These are phyloP conservation scores for Phlegmacium glaucopus DNA, from an alignment of 768 basidiomycete species.

Conservation along the genomic window DNA sequence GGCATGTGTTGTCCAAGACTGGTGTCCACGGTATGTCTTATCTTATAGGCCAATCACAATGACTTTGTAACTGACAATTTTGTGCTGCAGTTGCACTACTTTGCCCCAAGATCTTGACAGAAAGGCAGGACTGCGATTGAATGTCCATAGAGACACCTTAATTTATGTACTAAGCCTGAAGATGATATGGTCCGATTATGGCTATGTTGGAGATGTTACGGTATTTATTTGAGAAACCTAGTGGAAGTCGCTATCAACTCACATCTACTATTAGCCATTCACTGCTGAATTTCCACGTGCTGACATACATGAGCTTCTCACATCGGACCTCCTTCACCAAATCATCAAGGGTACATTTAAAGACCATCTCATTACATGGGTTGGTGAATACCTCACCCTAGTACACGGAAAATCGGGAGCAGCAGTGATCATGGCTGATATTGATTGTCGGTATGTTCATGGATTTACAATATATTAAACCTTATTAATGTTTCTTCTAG, in stretches of 20 bases:
- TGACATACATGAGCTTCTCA: conserved; percentile 28
- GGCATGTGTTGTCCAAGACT: conserved; percentile 21
- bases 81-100: too few relatives aligned
- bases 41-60: too few relatives aligned
- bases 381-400: conserved; percentile 24
- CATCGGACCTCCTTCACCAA: conserved; percentile 32
- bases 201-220: too few relatives aligned
- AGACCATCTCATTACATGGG: conserved; percentile 36
- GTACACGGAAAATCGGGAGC: conserved; percentile 7
- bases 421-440: conserved; percentile 28
- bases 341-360: conserved; percentile 37
- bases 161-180: too few relatives aligned
- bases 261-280: conserved; percentile 22
- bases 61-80: too few relatives aligned
- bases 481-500: neutral
- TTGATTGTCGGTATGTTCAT: conserved; percentile 27
- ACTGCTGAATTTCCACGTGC: conserved; percentile 25
- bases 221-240: too few relatives aligned
- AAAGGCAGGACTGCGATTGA: too few relatives aligned
- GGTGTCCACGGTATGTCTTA: conserved; percentile 19
- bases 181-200: too few relatives aligned
- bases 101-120: conserved; percentile 3
- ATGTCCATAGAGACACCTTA: too few relatives aligned
- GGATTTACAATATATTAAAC: neutral
- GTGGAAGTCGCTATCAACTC: neutral